Percentiles rank a stretch among this genome's conserved stretches.
Conservation (phyloP, 2,329 filamentous ascomycete genomes). For the Akanthomyces uredinophilus region DNA sequence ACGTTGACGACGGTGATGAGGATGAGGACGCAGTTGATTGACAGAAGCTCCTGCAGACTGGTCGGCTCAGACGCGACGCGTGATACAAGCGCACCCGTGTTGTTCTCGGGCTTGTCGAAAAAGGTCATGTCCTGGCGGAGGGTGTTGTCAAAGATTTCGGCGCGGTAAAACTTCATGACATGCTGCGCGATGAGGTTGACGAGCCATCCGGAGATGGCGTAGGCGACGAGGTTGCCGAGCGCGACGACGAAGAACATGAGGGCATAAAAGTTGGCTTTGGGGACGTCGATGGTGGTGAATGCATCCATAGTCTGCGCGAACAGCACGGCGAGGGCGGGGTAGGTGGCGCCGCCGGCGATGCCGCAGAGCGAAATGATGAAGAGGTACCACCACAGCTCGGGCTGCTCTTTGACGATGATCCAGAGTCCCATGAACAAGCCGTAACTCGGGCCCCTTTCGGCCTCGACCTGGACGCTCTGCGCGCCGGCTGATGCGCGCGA, state of each 20-base stretch:
- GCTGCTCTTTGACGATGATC: constrained; percentile 28
- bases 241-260: constrained; percentile 54
- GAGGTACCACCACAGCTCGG: constrained; percentile 22
- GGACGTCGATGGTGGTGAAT: constrained; percentile 29
- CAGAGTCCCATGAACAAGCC: constrained; percentile 26
- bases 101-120: constrained; percentile 35
- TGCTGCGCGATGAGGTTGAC: constrained; percentile 33
- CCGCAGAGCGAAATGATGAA: constrained; percentile 21
- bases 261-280: constrained; percentile 45
- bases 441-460: constrained; percentile 16
- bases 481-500: constrained; percentile 20
- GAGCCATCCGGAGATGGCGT: constrained; percentile 33
- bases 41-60: constrained; percentile 46
- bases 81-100: constrained; percentile 35
- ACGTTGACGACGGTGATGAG: constrained; percentile 42
- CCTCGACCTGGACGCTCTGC: constrained; percentile 10
- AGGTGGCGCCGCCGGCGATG: constrained; percentile 30
- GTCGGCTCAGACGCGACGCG: constrained; percentile 36
- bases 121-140: constrained; percentile 50
- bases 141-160: constrained; percentile 44
- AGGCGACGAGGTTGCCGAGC: constrained; percentile 39
- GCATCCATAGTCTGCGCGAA: constrained; percentile 36
- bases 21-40: constrained; percentile 43
- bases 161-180: constrained; percentile 31
- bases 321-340: constrained; percentile 36